Conservation (phyloP, 148 eudicot genomes). For the Camellia granthamiana region DNA sequence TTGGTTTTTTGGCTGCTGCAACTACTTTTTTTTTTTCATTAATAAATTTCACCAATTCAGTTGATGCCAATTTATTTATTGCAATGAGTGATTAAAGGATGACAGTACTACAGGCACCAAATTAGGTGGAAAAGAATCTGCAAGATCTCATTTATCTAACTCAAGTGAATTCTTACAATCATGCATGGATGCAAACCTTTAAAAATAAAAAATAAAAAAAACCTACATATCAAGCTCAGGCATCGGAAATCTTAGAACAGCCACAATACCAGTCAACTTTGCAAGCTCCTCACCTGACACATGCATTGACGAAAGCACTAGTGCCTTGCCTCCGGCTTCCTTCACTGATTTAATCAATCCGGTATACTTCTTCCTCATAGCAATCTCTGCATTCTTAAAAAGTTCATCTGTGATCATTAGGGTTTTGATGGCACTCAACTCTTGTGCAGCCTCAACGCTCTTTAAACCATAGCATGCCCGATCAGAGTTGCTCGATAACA, state of each 20-base stretch:
- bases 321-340: conserved; percentile 13
- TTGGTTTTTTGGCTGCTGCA: neutral
- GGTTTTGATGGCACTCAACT: conserved; percentile 12
- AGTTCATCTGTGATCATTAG: conserved; percentile 20
- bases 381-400: conserved; percentile 3
- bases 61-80: too few relatives aligned
- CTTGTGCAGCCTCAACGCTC: conserved; percentile 13
- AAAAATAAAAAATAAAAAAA: neutral
- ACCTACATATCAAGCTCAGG: conserved; percentile 13
- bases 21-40: too few relatives aligned
- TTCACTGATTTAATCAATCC: conserved; percentile 18
- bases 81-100: too few relatives aligned
- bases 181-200: too few relatives aligned
- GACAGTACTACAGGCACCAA: neutral
- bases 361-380: conserved; percentile 9
- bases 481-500: conserved; percentile 1
- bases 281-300: conserved; percentile 9
- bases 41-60: too few relatives aligned
- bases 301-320: neutral
- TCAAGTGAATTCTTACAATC: too few relatives aligned
- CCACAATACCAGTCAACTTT: conserved; percentile 14
- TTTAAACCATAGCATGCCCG: conserved; percentile 19
- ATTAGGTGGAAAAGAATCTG: neutral
- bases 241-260: conserved; percentile 20
- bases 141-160: too few relatives aligned